These are phyloP conservation scores for Leccinum ochraceum DNA, from an alignment of 768 basidiomycete species.

Conservation along the genomic window DNA sequence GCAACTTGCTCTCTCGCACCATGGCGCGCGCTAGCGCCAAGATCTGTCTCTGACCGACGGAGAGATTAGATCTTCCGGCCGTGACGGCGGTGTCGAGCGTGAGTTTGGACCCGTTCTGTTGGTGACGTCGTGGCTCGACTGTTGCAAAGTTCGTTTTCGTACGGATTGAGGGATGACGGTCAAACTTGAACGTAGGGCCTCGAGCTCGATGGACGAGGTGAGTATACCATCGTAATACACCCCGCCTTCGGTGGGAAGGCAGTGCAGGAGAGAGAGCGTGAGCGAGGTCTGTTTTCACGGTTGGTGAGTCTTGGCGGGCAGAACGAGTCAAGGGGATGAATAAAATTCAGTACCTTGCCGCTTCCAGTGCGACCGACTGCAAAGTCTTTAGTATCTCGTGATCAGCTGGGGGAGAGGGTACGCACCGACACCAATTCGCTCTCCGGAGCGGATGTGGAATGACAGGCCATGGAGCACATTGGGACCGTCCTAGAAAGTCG, in stretches of 20 bases:
- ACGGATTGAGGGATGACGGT: constrained; percentile 55
- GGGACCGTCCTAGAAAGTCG: background rate
- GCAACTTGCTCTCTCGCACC: constrained; percentile 44
- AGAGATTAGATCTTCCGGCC: constrained; percentile 37
- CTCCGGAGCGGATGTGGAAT: constrained; percentile 10
- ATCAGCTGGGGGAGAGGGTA: background rate
- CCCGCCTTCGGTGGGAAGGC: constrained; percentile 50
- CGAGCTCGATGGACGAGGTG: constrained; percentile 51
- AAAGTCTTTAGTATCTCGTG: background rate
- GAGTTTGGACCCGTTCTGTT: constrained; percentile 16
- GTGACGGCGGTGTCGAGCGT: constrained; percentile 47
- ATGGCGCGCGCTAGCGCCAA: constrained; percentile 44
- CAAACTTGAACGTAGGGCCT: constrained; percentile 55
- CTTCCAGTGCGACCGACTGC: constrained; percentile 12
- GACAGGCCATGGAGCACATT: constrained; percentile 5
- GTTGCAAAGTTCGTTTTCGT: too few relatives aligned
- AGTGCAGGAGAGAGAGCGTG: constrained; percentile 48
- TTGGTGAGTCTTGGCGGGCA: background rate
- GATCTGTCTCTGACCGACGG: constrained; percentile 51
- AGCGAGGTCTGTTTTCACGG: constrained; percentile 42
- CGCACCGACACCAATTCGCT: constrained; percentile 11
- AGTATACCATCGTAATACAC: constrained; percentile 55
- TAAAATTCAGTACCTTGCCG: constrained; percentile 2
- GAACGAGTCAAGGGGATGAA: background rate
- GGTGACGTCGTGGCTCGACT: constrained; percentile 4